A percentile compares a stretch with the other conserved stretches of the same genome.
Conservation (phyloP, 768 basidiomycete genomes). For the Termitomyces sp. region DNA sequence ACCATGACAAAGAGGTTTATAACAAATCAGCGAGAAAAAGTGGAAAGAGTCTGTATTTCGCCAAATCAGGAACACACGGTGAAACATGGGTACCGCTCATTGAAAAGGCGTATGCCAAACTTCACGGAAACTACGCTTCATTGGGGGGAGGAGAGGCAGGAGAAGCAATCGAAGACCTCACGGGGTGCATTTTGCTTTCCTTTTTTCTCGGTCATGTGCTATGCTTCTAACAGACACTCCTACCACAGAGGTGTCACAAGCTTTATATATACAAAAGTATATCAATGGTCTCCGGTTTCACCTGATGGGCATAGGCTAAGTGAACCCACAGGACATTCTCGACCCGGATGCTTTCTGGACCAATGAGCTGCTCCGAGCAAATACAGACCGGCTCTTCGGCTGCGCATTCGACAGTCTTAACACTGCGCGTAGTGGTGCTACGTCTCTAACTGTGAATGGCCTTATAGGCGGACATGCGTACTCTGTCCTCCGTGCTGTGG, state of each 20-base stretch:
- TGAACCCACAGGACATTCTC: conserved; percentile 37
- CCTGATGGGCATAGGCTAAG: background rate
- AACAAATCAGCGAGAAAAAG: conserved; percentile 39
- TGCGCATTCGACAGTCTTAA: conserved; percentile 35
- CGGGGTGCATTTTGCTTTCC: conserved; percentile 33
- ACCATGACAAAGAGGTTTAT: conserved; percentile 42
- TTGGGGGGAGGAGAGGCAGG: conserved; percentile 35
- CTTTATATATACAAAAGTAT: conserved; percentile 23
- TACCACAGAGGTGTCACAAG: conserved; percentile 19
- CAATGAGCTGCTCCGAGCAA: conserved; percentile 40
- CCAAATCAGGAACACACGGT: conserved; percentile 38
- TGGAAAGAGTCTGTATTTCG: conserved; percentile 45
- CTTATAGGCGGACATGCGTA: conserved; percentile 41
- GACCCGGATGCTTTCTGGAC: conserved; percentile 46
- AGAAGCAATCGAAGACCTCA: conserved; percentile 54
- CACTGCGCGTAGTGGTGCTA: conserved; percentile 20
- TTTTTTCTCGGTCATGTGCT: background rate
- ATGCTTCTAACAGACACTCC: background rate
- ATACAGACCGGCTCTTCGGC: conserved; percentile 45
- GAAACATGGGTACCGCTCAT: conserved; percentile 57
- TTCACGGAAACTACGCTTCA: conserved; percentile 46
- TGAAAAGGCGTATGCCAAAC: conserved; percentile 57
- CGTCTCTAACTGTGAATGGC: conserved; percentile 27
- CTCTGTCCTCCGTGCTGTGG: conserved; percentile 43
- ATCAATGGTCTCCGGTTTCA: background rate